A percentile compares a stretch with the other conserved stretches of the same genome.
These are phyloP conservation scores for Cryptococcus amylolentus DNA, from an alignment of 1,284 basidiomycete species.

Conservation along the genomic window DNA sequence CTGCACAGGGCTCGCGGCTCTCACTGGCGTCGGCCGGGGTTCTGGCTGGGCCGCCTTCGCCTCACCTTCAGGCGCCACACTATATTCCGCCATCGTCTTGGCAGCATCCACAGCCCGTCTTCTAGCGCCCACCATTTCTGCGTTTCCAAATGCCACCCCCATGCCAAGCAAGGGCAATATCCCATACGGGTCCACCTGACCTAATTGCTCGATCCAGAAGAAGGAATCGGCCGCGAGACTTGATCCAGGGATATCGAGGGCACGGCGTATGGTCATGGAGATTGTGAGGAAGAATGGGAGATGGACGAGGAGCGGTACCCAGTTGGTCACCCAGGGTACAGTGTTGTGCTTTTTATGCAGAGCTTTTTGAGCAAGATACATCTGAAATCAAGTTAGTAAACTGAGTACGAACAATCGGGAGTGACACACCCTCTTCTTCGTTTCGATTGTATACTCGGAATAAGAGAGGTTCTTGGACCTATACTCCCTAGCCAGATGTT, in stretches of 20 bases:
- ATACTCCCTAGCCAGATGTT: constrained; percentile 37
- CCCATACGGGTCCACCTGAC: constrained; percentile 39
- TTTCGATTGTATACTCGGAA: constrained; percentile 48
- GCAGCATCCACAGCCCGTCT: constrained; percentile 1
- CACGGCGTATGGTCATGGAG: constrained; percentile 45
- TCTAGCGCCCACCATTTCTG: constrained; percentile 31
- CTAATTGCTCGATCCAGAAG: constrained; percentile 45
- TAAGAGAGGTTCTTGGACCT: constrained; percentile 45
- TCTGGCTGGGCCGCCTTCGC: neutral
- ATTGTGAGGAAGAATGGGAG: constrained; percentile 50
- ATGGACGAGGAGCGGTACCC: constrained; percentile 45
- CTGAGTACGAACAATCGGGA: neutral
- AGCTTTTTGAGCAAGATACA: constrained; percentile 23
- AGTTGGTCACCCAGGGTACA: constrained; percentile 42
- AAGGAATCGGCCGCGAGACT: constrained; percentile 36
- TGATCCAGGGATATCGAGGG: constrained; percentile 26
- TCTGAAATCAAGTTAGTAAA: neutral
- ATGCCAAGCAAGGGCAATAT: constrained; percentile 46
- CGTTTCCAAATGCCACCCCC: constrained; percentile 43
- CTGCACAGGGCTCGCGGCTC: neutral
- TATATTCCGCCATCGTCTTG: neutral
- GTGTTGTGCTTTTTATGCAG: constrained; percentile 43
- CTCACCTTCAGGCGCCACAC: neutral
- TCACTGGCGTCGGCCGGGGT: neutral
- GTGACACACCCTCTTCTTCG: constrained; percentile 40